Evolutionary conservation across 495 filamentous ascomycete species (phyloP), one percentile per base, ranked within the genome.

Genomic region (Annulohypoxylon maeteangense): DNA sequence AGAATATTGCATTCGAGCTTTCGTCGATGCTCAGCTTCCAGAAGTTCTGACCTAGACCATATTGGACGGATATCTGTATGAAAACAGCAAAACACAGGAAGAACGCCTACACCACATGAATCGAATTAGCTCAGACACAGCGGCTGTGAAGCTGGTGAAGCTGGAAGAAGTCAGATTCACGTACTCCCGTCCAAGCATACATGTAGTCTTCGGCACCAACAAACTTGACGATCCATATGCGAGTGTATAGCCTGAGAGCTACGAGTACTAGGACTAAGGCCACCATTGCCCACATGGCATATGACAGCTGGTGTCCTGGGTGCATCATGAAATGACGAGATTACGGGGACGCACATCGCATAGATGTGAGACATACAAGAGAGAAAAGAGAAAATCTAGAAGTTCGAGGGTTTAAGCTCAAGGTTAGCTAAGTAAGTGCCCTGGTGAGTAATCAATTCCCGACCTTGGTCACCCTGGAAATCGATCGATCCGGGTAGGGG

Each of bases 201-300:
- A 80, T 67, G 58, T 81, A 68, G 62, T 81, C 79, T 65, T 81
- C 79, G 48, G 70, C 62, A 53, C 79, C 79, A 58, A 81, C 62
- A 38, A 81, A 81, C 50, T 68, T 74, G 45, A 80, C 72, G 74
- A 81, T 77, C 44, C 62, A 68, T 25, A 80, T 63, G 25, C 79
- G 75, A 6, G 79, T 81, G 40, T 81, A 81, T 5, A 81, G 68
- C 22, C 79, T 71, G 16, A 81, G 78, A 36, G 57, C 65, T 23
- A 78, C 76, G 42, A 81, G 61, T 12, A 59, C 53, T 4, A 80
- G 63, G 40, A 73, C 77, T 18, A 81, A 55, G 38, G 53, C 71
- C 14, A 73, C 76, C 76, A 81, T 74, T 47, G 71, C 78, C 79
- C 79, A 81, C 68, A 77, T 74, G 71, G 79, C 74, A 32, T 72